These are phyloP conservation scores for Begonia fuchsioides DNA, from an alignment of 306 rosid genomes.

Conservation along the genomic window DNA sequence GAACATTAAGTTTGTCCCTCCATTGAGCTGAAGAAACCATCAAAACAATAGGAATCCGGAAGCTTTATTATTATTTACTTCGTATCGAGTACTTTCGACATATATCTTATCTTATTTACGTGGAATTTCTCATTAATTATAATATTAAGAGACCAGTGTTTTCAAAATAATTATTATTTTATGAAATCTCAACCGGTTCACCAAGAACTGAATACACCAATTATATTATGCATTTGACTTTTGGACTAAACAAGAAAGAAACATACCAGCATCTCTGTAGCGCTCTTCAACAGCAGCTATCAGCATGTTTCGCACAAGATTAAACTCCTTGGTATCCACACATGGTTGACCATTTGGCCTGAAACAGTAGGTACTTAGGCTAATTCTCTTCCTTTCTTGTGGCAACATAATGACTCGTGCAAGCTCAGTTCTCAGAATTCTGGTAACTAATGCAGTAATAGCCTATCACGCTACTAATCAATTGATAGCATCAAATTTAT, in stretches of 20 bases:
- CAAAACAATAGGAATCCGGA: background rate
- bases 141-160: background rate
- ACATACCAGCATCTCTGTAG: conserved; percentile 86
- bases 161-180: no score
- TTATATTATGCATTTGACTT: no score
- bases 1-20: conserved; percentile 50
- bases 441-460: no score
- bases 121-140: background rate
- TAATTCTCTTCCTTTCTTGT: no score
- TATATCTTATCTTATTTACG: no score
- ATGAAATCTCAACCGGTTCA: no score
- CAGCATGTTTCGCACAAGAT: conserved; percentile 81
- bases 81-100: background rate
- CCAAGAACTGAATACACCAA: no score
- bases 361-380: conserved; percentile 1
- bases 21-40: conserved; percentile 32
- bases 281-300: conserved; percentile 92
- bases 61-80: no score
- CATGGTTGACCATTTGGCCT: conserved; percentile 91
- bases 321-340: conserved; percentile 66
- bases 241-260: background rate
- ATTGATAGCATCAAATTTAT: no score
- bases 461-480: no score
- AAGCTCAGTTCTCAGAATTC: no score
- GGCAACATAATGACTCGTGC: no score